Conservation (phyloP, 2,329 filamentous ascomycete species). For the Colletotrichum horii region DNA sequence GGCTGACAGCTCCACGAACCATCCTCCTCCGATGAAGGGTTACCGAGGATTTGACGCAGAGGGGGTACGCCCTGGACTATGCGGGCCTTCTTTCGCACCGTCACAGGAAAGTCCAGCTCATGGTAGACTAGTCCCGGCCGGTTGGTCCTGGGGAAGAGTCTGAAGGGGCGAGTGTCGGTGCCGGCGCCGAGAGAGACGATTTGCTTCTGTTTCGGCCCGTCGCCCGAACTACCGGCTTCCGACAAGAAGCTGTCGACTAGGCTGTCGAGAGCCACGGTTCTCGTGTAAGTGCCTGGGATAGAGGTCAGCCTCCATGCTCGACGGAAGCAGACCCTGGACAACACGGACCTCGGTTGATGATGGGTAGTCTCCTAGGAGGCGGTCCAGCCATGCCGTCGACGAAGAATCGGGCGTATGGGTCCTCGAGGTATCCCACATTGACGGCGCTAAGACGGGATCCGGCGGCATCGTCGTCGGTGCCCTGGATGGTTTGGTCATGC, state of each 20-base stretch:
- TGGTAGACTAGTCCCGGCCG: constrained; percentile 72
- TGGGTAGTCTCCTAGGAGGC: constrained; percentile 73
- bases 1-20: constrained; percentile 49
- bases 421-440: constrained; percentile 80
- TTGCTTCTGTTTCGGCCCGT: constrained; percentile 58
- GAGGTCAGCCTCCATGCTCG: constrained; percentile 20
- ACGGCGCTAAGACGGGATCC: constrained; percentile 90
- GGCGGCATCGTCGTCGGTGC: constrained; percentile 90
- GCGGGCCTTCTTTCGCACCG: constrained; percentile 70
- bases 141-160: constrained; percentile 61
- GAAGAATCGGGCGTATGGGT: constrained; percentile 78
- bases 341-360: constrained; percentile 86
- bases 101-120: constrained; percentile 86
- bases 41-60: constrained; percentile 43
- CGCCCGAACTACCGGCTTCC: constrained; percentile 29
- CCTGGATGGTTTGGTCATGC: constrained; percentile 80
- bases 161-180: constrained; percentile 88
- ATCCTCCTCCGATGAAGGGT: constrained; percentile 32
- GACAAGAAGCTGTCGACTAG: constrained; percentile 77
- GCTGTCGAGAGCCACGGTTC: constrained; percentile 81
- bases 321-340: constrained; percentile 18
- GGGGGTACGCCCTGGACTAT: constrained; percentile 52
- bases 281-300: constrained; percentile 82
- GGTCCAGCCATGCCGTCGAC: constrained; percentile 54
- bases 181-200: constrained; percentile 93